Base-by-base conservation (phyloP, 2,329 filamentous ascomycete genomes). In the Colletotrichum paranaense region DNA sequence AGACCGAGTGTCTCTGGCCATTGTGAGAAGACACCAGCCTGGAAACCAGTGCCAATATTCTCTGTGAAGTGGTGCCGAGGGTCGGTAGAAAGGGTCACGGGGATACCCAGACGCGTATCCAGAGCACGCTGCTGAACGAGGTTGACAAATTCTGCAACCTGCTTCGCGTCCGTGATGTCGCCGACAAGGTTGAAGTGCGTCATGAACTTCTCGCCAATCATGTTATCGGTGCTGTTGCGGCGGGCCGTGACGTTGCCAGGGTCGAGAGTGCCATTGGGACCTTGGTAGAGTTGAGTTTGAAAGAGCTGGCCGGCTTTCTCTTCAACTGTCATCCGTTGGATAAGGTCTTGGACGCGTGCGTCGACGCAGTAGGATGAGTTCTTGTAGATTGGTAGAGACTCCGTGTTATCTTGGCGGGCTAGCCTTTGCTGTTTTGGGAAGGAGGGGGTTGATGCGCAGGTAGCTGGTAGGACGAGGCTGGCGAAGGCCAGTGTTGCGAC, bases 1-100 rank as follows among this genome's bases (percentile, higher is more conserved):
- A 89, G 78, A 0, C 88, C 88, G 8, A 88, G 76, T 0, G 83
- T 84, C 69, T 88, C 86, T 0, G 88, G 88, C 87, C 88, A 89
- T 67, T 87, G 83, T 0, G 85, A 87, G 73, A 89, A 85, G 0
- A 78, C 79, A 0, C 82, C 84, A 0, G 86, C 84, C 0, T 78
- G 77, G 73, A 86, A 85, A 0, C 82, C 84, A 3, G 83, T 86
- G 2, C 83, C 86, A 1, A 84, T 73, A 42, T 84, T 84, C 32
- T 84, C 81, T 1, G 82, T 83, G 76, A 86, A 87, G 4, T 82
- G 79, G 71, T 88, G 85, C 1, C 85, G 83, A 0, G 86, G 87
- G 42, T 88, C 87, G 0, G 86, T 82, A 1, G 86, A 87, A 2
- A 88, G 76, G 0, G 86, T 87, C 28, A 88, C 78, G 0, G 86